A percentile compares a stretch with the other conserved stretches of the same genome.
These are phyloP conservation scores for Ceratobasidium sp. DNA, from an alignment of 1,284 basidiomycete species.

Conservation along the genomic window DNA sequence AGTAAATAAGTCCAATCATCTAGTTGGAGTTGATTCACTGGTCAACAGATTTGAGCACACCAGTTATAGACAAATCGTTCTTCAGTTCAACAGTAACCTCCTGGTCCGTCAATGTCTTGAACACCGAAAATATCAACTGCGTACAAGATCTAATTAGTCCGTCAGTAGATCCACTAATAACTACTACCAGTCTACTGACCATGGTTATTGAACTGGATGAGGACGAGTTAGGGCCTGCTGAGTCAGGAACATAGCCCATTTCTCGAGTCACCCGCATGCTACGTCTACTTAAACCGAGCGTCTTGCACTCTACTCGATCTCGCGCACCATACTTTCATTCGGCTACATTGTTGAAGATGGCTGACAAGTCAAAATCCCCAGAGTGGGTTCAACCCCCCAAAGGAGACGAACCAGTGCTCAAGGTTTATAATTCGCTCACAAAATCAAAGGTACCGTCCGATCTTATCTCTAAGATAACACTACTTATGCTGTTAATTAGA, in stretches of 20 bases:
- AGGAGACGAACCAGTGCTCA: slow-evolving; percentile 66
- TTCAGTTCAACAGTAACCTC: slow-evolving; percentile 98
- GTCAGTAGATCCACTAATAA: slow-evolving; percentile 26
- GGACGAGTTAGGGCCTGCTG: slow-evolving; percentile 15
- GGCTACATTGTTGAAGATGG: slow-evolving; percentile 26
- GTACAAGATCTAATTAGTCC: slow-evolving; percentile 27
- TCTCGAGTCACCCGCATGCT: slow-evolving; percentile 32
- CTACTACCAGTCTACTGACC: neutral
- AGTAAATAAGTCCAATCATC: neutral
- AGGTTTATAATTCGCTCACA: slow-evolving; percentile 95
- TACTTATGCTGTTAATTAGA: slow-evolving; percentile 61
- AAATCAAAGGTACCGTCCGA: slow-evolving; percentile 79
- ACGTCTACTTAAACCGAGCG: slow-evolving; percentile 19
- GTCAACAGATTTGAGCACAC: slow-evolving; percentile 97
- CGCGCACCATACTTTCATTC: neutral
- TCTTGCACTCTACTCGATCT: too few relatives aligned
- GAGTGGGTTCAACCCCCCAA: slow-evolving; percentile 57
- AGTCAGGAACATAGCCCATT: neutral
- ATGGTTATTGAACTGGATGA: slow-evolving; percentile 24
- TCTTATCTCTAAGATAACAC: slow-evolving; percentile 45
- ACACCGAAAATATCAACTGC: slow-evolving; percentile 96
- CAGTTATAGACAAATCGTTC: slow-evolving; percentile 98
- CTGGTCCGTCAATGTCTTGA: slow-evolving; percentile 99
- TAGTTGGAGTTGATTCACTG: slow-evolving; percentile 74
- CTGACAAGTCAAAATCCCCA: slow-evolving; percentile 52